Percentiles rank a stretch among this genome's conserved stretches.
Evolutionary conservation across 2,329 filamentous ascomycete species (phyloP).

Genomic region (Endothia cerciana): DNA sequence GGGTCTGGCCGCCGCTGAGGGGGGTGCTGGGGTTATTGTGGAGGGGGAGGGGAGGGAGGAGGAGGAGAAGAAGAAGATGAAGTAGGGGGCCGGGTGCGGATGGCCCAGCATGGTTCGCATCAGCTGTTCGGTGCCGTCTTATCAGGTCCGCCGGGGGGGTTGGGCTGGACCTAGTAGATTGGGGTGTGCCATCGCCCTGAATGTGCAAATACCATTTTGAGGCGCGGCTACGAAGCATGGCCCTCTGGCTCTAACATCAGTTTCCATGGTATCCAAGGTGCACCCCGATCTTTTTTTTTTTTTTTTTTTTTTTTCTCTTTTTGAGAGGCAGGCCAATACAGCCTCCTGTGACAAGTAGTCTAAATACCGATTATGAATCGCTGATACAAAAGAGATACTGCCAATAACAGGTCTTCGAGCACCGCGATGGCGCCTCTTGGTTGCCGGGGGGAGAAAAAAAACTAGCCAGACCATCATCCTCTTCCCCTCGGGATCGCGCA

Average conservation of each 20-base stretch:
- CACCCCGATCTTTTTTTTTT: not conserved
- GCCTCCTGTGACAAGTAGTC: not conserved
- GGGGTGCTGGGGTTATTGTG: slow-evolving; percentile 30
- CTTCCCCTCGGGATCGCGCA: not conserved
- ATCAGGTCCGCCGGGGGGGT: too few species aligned
- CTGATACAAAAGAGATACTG: slow-evolving; percentile 5
- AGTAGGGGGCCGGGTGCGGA: slow-evolving; percentile 31
- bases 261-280: not conserved
- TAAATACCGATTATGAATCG: slow-evolving; percentile 1
- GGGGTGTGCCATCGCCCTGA: too few species aligned
- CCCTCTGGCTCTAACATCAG: not conserved
- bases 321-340: not conserved
- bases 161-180: too few species aligned
- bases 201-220: too few species aligned
- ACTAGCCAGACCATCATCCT: not conserved
- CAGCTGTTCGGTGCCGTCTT: not conserved
- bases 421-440: not conserved
- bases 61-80: slow-evolving; percentile 44
- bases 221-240: too few species aligned
- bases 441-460: not conserved
- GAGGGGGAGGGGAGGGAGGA: slow-evolving; percentile 26
- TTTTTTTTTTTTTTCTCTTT: not conserved
- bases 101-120: not conserved
- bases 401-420: not conserved
- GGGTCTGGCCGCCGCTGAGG: slow-evolving; percentile 13